A percentile compares a stretch with the other conserved stretches of the same genome.
Conservation (phyloP, 2,329 filamentous ascomycete genomes). For the Microcyclosporella mali region DNA sequence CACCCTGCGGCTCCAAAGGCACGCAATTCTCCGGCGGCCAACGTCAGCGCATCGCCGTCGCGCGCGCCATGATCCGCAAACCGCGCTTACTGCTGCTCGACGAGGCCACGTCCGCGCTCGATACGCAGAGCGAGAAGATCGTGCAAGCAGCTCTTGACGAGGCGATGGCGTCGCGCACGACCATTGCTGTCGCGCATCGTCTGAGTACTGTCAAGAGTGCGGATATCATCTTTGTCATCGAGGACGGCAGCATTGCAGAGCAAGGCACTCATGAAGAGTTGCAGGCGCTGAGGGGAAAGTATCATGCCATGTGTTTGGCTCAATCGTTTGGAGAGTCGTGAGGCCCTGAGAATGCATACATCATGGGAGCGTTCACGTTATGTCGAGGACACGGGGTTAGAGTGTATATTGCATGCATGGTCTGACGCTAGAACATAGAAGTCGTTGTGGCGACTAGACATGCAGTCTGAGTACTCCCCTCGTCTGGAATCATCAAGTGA, state of each 20-base stretch:
- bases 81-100: conserved; percentile 51
- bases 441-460: no score
- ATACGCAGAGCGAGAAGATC: conserved; percentile 59
- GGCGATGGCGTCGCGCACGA: conserved; percentile 35
- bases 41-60: conserved; percentile 50
- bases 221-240: conserved; percentile 36
- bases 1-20: conserved; percentile 44
- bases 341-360: no score
- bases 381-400: no score
- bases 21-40: conserved; percentile 49
- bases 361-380: no score
- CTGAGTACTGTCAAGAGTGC: conserved; percentile 34
- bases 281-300: not conserved
- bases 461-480: no score
- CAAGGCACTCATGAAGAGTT: conserved; percentile 36
- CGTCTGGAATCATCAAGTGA: no score
- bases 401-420: no score
- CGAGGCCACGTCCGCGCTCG: conserved; percentile 55
- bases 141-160: conserved; percentile 62
- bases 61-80: conserved; percentile 48
- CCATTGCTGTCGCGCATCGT: conserved; percentile 37
- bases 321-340: no score
- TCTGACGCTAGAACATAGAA: no score
- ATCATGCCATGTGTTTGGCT: no score
- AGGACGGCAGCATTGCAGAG: conserved; percentile 34